phyloP scores from a whole-genome alignment of 2,329 filamentous ascomycete species.

The Phaeoacremonium minimum region DNA sequence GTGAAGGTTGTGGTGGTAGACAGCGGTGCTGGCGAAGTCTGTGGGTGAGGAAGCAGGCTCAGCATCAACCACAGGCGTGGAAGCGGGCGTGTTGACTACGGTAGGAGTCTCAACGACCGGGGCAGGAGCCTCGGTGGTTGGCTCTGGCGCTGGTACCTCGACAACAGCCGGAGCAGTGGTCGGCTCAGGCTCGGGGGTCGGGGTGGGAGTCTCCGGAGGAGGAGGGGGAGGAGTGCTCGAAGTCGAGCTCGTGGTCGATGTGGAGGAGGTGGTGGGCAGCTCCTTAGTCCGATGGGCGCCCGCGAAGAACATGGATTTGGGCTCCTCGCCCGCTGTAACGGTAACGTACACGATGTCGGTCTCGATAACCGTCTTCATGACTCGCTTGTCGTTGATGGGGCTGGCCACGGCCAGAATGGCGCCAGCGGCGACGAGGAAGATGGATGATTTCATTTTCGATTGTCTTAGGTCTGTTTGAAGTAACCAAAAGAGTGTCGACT shows the following conservation, averaged over 20 bases:
- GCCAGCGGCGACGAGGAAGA: slow-evolving; percentile 38
- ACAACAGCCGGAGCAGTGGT: slow-evolving; percentile 2
- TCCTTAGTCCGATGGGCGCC: slow-evolving; percentile 1
- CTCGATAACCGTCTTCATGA: slow-evolving; percentile 33
- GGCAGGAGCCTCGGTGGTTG: slow-evolving; percentile 20
- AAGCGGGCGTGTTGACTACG: slow-evolving; percentile 21
- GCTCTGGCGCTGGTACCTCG: slow-evolving; percentile 13
- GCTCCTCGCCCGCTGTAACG: slow-evolving; percentile 28
- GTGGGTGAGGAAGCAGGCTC: slow-evolving; percentile 13
- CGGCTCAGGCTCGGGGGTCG: slow-evolving; percentile 6
- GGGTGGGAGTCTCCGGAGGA: slow-evolving; percentile 7
- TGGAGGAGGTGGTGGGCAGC: not conserved
- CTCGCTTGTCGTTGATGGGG: slow-evolving; percentile 38
- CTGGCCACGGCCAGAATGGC: slow-evolving; percentile 40
- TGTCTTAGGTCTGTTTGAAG: slow-evolving; percentile 3
- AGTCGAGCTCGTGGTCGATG: slow-evolving; percentile 2
- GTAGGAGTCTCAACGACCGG: slow-evolving; percentile 15
- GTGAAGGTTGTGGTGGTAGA: slow-evolving; percentile 82
- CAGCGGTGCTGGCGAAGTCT: slow-evolving; percentile 30
- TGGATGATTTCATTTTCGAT: slow-evolving; percentile 45
- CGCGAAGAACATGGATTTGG: slow-evolving; percentile 9
- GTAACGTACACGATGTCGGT: slow-evolving; percentile 38
- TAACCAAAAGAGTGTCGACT: slow-evolving; percentile 8
- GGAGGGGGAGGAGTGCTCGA: slow-evolving; percentile 9
- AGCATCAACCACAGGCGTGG: slow-evolving; percentile 9